Base-by-base conservation (phyloP, 257 asterid species). In the Solanum infundibuliforme region DNA sequence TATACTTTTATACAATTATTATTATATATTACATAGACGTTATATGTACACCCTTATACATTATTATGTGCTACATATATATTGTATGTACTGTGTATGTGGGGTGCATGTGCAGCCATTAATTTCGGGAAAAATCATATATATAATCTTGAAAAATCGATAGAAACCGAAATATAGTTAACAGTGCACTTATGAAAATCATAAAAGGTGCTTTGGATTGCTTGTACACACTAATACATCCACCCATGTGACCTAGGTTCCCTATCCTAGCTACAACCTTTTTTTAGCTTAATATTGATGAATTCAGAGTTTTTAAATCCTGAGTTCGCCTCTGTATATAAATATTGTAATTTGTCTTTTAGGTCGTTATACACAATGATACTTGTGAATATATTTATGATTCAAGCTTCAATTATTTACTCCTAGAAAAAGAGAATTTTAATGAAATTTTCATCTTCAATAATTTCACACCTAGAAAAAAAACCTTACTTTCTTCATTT, bases 271-370 rank as follows among this genome's bases (percentile, higher is more conserved):
- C 10, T 52, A 52, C 62, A 18, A 18, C 62, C n/a, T 18, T 52
- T 52, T 18, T 52, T 52, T 18, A 52, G 62, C 62, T 52, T 52
- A 52, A 52, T 52, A 52, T 18, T 52, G 62, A 0, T 52, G n/a
- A 52, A 6, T 52, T 18, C 2, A 0, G n/a, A 52, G n/a, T 52
- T 52, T 52, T 18, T 0, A 52, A 18, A 52, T 52, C 0, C 0
- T 18, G 4, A 1, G 7, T 46, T 46, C 0, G 7, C 2, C 55
- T 46, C 55, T 0, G 18, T 46, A 46, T 46, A 46, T 12, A 46
- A 46, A 6, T 52, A 52, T 18, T 16, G n/a, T 52, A 52, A 52
- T 52, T 18, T 52, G 62, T 52, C 62, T 52, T 52, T 52, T 52
- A 52, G n/a, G 62, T 52, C 4, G 62, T 18, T 52, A 58, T 21